Evolutionary conservation across 495 filamentous ascomycete species (phyloP), one percentile per base, ranked within the genome.

Genomic region (Trichocladium antarcticum): DNA sequence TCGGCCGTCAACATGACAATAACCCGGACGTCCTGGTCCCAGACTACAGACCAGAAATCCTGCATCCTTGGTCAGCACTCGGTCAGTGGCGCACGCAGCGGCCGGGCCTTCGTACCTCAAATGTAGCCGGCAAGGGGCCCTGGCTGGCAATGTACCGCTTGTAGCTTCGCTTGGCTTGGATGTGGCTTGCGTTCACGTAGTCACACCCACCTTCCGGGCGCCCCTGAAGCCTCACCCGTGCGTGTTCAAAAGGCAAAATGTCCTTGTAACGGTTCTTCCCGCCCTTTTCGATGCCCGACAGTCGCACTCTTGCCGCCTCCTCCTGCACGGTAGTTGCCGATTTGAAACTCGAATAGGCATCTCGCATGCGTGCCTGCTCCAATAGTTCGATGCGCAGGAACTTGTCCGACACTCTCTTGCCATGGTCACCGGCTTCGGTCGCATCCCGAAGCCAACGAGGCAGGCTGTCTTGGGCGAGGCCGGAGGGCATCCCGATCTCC

Each of bases 11-110:
- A 73, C 76, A 95, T 95, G 51, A 98, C 89, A 46, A 98, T 79
- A 24, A 97, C 85, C 45, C 89, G 81, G 20, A 93, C 80, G 60
- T 96, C 89, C 68, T 97, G 84, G 60, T 97, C 90, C 92, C 92
- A 98, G 37, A 96, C 75, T 17, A 96, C 82, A 38, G 86, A 88
- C 92, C 92, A 98, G 59, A 98, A 98, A 67, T 98, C 92, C 90
- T 95, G 65, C 35, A 24, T 8, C n/a, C n/a, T 19, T 20, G 21
- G 62, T 80, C 60, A 81, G 74, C 56, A 49, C 19, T 14, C 27
- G 7, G 5, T 10, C 31, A 27, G 24, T 27, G 3, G 3, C 4
- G 24, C 24, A 27, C 4, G 24, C 4, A 27, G 24, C 24, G 24
- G 3, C 24, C 3, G 24, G 8, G 24, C 24, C 8, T 8, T 0